A percentile compares a stretch with the other conserved stretches of the same genome.
Evolutionary conservation across 2,329 filamentous ascomycete species (phyloP).

Genomic region (Neophaeococcomyces aloes): DNA sequence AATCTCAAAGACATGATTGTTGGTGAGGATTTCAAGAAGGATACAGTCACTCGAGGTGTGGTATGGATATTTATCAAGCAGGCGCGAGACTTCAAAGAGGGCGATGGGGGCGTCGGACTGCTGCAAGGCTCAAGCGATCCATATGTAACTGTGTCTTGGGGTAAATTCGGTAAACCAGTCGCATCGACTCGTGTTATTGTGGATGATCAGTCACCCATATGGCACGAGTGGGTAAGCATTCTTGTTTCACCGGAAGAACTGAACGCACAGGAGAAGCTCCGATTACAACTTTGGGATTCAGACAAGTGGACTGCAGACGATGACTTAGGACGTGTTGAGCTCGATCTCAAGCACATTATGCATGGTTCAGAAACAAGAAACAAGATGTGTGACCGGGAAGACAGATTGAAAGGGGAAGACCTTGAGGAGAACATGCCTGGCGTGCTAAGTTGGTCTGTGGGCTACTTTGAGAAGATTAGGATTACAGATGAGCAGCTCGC

Average conservation of each 20-base stretch:
- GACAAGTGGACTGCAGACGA: constrained; percentile 64
- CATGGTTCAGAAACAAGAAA: constrained; percentile 48
- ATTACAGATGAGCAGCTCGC: constrained; percentile 53
- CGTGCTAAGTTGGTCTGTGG: constrained; percentile 57
- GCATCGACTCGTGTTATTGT: constrained; percentile 56
- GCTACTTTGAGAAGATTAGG: constrained; percentile 58
- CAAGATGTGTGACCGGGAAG: constrained; percentile 51
- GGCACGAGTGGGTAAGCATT: constrained; percentile 61
- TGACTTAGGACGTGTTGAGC: constrained; percentile 61
- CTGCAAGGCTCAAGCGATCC: constrained; percentile 56
- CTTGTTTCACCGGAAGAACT: constrained; percentile 60
- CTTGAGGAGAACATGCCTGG: constrained; percentile 59
- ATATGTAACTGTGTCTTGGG: constrained; percentile 64
- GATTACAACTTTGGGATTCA: constrained; percentile 65
- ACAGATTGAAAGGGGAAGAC: constrained; percentile 56
- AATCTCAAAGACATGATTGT: constrained; percentile 68
- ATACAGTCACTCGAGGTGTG: constrained; percentile 54
- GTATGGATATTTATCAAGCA: constrained; percentile 56
- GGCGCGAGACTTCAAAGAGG: constrained; percentile 61
- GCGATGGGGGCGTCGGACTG: constrained; percentile 53
- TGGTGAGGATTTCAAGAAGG: constrained; percentile 69
- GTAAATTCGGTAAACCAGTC: constrained; percentile 62
- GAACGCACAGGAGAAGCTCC: constrained; percentile 59
- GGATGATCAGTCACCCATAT: constrained; percentile 56
- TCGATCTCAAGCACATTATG: constrained; percentile 58